Base-by-base conservation (phyloP, 2,329 filamentous ascomycete genomes). In the Fonsecaea nubica region DNA sequence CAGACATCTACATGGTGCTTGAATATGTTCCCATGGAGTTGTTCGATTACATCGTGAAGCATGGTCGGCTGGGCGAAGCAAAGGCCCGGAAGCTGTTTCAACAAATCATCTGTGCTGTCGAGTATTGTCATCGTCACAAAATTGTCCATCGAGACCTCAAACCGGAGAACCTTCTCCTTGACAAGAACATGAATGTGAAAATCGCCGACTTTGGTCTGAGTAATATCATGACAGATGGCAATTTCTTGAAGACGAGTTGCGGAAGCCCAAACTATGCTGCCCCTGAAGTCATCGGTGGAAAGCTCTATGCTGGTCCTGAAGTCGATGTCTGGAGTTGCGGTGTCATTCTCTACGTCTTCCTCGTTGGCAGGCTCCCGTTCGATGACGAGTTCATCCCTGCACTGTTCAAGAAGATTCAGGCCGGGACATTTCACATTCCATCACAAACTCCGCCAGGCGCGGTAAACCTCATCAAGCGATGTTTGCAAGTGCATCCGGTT, bases 161-260 rank as follows among this genome's bases (percentile, higher is more conserved):
- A 79, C 95, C 95, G 9, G 95, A 99, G 83, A 99, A 99, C 77
- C 82, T 99, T 57, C 86, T 99, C 52, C 88, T 99, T 59, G 95
- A 99, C 80, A 92, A 96, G 71, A 90, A 96, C 66, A 90, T 97
- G 76, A 97, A 99, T 75, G 94, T 99, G 80, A 99, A 99, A 83
- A 99, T 99, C 81, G 95, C 95, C 74, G 95, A 99, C 80, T 99
- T 99, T 73, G 95, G 95, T 65, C 84, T 99, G 64, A 98, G 94
- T 83, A 99, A 99, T 77, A 99, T 99, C 81, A 99, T 99, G 95
- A 98, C 95, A 0, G 95, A 99, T 77, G 95, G 95, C 32, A 99
- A 99, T 78, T 99, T 99, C 77, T 87, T 99, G 75, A 98, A 97
- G 82, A 99, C 95, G 0, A 98, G 93, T 77, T 99, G 95, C 75